These are phyloP conservation scores for Myxozyma neglecta DNA, from an alignment of 805 yeast species.

Conservation along the genomic window DNA sequence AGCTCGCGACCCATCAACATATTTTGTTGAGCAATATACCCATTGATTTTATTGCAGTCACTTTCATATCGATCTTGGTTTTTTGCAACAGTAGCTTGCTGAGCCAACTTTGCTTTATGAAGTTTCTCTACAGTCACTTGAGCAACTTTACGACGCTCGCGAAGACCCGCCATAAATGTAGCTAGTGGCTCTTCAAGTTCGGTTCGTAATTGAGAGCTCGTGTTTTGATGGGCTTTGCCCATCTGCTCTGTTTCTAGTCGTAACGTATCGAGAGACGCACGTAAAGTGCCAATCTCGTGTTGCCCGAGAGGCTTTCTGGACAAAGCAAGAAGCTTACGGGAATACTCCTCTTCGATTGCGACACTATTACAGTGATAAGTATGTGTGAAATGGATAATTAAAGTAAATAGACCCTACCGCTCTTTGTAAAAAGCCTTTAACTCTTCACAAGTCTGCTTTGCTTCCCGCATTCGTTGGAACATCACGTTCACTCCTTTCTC, in stretches of 20 bases:
- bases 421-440: conserved; percentile 54
- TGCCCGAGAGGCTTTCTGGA: conserved; percentile 55
- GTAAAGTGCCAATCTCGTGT: conserved; percentile 60
- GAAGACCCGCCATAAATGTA: conserved; percentile 52
- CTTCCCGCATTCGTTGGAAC: conserved; percentile 57
- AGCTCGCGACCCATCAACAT: conserved; percentile 74
- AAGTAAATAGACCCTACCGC: conserved; percentile 31
- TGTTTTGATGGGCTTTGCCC: conserved; percentile 55
- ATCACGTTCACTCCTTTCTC: conserved; percentile 60
- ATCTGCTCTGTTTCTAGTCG: conserved; percentile 59
- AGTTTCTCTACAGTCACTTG: conserved; percentile 60
- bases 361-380: conserved; percentile 46
- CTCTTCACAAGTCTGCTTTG: conserved; percentile 58
- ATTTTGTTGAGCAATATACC: conserved; percentile 60
- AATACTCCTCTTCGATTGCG: conserved; percentile 71
- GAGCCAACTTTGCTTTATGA: conserved; percentile 47
- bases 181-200: conserved; percentile 55
- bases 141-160: conserved; percentile 55
- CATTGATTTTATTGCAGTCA: conserved; percentile 60
- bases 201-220: conserved; percentile 51
- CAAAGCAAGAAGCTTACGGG: conserved; percentile 54
- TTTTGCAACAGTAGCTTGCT: conserved; percentile 41
- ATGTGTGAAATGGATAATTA: conserved; percentile 35
- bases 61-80: conserved; percentile 51
- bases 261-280: conserved; percentile 59